phyloP scores from a whole-genome alignment of 2,329 filamentous ascomycete species.

The Cadophora gregata region DNA sequence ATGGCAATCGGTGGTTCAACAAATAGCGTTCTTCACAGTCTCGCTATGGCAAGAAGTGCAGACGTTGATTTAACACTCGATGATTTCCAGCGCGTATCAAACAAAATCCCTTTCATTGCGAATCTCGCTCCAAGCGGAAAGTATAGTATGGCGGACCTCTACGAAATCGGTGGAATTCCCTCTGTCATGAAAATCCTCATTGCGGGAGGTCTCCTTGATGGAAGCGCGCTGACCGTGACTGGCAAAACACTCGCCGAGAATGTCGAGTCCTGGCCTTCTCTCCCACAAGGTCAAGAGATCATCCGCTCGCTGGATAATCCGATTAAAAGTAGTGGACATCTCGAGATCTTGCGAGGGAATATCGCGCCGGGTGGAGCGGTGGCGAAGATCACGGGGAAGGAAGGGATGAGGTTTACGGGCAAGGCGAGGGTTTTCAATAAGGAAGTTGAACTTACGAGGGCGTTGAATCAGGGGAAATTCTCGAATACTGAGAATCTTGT shows the following conservation, averaged over 20 bases:
- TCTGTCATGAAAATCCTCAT: conserved; percentile 86
- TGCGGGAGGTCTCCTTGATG: conserved; percentile 77
- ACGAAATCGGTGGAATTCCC: conserved; percentile 83
- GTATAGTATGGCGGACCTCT: conserved; percentile 88
- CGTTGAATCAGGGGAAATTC: conserved; percentile 72
- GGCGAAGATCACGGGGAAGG: conserved; percentile 96
- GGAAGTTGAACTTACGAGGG: conserved; percentile 77
- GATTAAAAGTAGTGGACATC: conserved; percentile 83
- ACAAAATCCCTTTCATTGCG: conserved; percentile 76
- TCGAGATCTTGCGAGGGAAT: conserved; percentile 88
- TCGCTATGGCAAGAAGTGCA: conserved; percentile 75
- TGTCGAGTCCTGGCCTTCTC: conserved; percentile 74
- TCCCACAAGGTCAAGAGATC: conserved; percentile 80
- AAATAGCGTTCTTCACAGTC: conserved; percentile 73
- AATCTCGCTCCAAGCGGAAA: conserved; percentile 78
- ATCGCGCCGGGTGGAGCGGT: conserved; percentile 88
- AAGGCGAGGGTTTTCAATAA: conserved; percentile 83
- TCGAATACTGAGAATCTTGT: conserved; percentile 82
- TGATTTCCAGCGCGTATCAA: conserved; percentile 72
- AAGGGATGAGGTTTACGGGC: conserved; percentile 82
- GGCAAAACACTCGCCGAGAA: conserved; percentile 85
- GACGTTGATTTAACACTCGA: conserved; percentile 68
- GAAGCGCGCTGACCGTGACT: conserved; percentile 79
- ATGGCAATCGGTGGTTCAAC: conserved; percentile 71
- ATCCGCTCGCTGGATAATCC: conserved; percentile 78